Percentiles rank a stretch among this genome's conserved stretches.
phyloP scores from a whole-genome alignment of 257 asterid genomes.

The Asclepias syriaca region DNA sequence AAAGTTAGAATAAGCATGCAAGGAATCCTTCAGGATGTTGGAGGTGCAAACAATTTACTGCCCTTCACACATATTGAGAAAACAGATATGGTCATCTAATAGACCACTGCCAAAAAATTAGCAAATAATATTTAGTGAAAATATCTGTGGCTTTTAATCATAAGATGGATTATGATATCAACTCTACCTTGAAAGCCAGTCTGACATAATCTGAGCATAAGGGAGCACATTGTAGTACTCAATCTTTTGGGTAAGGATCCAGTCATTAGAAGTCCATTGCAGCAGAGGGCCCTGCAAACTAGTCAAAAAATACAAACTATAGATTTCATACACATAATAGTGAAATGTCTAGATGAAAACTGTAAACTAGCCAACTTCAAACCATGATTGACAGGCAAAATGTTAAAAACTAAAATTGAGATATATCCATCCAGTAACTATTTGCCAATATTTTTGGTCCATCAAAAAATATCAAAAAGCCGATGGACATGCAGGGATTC shows the following conservation, averaged over 20 bases:
- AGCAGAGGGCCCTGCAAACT: conserved; percentile 65
- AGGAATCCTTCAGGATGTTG: not conserved
- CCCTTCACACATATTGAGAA: not conserved
- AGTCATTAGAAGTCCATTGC: conserved; percentile 24
- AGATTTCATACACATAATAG: not conserved
- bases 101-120: not conserved
- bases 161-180: not conserved
- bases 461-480: not conserved
- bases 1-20: not conserved
- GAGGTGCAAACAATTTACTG: no score
- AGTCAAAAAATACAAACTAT: conserved; percentile 17
- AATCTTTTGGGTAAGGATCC: conserved; percentile 38
- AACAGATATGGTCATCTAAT: not conserved
- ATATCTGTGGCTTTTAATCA: not conserved
- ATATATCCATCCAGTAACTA: not conserved
- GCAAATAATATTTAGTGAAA: not conserved
- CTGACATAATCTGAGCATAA: conserved; percentile 44
- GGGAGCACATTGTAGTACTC: conserved; percentile 54
- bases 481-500: not conserved
- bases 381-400: not conserved
- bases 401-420: not conserved
- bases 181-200: conserved; percentile 48
- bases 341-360: not conserved
- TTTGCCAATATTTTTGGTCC: not conserved
- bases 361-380: not conserved